Conservation (phyloP, 2,329 filamentous ascomycete species). For the Orbilia ellipsospora region DNA sequence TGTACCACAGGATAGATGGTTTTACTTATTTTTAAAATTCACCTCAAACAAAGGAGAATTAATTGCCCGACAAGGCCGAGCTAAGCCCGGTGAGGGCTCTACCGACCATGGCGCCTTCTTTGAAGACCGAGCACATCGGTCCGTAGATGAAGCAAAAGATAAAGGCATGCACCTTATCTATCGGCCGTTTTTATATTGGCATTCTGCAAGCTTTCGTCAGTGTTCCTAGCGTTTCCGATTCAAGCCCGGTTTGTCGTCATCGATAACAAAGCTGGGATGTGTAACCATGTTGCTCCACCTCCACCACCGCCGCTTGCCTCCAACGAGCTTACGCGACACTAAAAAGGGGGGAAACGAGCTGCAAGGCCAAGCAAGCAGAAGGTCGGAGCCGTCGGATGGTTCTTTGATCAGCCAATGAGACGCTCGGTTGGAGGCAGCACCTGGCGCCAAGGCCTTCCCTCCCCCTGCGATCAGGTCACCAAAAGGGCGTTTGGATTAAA, state of each 20-base stretch:
- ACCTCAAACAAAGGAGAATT: too few species aligned
- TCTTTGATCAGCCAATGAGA: conserved; percentile 27
- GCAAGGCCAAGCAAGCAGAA: conserved; percentile 5
- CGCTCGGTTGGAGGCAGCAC: conserved; percentile 13
- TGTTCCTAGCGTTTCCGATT: too few species aligned
- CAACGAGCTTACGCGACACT: conserved; percentile 29
- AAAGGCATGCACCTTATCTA: background rate
- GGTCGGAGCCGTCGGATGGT: conserved; percentile 1
- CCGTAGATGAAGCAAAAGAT: too few species aligned
- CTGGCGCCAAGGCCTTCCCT: conserved; percentile 35
- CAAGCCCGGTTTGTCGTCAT: conserved; percentile 16
- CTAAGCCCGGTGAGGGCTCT: too few species aligned
- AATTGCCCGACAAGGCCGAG: too few species aligned
- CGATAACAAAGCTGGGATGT: conserved; percentile 16
- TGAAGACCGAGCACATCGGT: too few species aligned
- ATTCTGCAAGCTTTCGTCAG: background rate
- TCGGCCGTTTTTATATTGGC: conserved; percentile 3
- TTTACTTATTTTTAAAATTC: background rate
- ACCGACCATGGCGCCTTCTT: too few species aligned
- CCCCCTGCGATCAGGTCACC: conserved; percentile 36
- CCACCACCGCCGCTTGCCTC: background rate
- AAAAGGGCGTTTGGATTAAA: conserved; percentile 22
- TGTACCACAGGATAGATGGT: conserved; percentile 1
- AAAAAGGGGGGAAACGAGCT: conserved; percentile 10
- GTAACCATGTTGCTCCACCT: conserved; percentile 14